These are phyloP conservation scores for Penicillium sp. DNA, from an alignment of 2,329 filamentous ascomycete genomes.

Conservation along the genomic window DNA sequence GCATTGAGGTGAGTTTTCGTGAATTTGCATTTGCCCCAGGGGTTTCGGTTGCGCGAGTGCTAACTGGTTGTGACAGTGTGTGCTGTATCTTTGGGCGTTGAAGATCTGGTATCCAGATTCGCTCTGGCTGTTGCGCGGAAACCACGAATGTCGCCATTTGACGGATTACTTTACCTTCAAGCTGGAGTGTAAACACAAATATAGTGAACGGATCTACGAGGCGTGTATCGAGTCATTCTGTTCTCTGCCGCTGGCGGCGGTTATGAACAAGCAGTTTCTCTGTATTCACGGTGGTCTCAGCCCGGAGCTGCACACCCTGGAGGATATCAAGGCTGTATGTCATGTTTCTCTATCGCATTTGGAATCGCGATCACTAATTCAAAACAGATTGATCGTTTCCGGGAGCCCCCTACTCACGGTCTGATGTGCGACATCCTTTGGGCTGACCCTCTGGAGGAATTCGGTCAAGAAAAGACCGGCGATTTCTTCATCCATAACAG, in stretches of 20 bases:
- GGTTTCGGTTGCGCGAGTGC: constrained; percentile 4
- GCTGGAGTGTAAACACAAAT: constrained; percentile 99
- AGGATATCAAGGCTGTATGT: constrained; percentile 84
- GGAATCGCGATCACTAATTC: not conserved
- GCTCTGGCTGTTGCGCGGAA: constrained; percentile 93
- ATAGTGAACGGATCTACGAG: constrained; percentile 93
- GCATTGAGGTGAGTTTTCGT: constrained; percentile 69
- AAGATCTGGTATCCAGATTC: constrained; percentile 99
- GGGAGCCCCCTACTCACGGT: constrained; percentile 93
- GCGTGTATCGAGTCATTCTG: constrained; percentile 99
- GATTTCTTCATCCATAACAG: constrained; percentile 99
- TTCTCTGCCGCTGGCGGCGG: constrained; percentile 82
- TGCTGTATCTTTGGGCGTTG: constrained; percentile 93
- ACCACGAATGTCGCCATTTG: constrained; percentile 97
- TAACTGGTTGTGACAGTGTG: constrained; percentile 60
- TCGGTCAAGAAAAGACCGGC: constrained; percentile 96
- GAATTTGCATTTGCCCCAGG: not conserved
- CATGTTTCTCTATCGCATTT: not conserved
- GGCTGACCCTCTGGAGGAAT: constrained; percentile 97
- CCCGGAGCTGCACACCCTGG: constrained; percentile 91
- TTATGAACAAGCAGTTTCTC: constrained; percentile 99
- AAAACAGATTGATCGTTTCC: constrained; percentile 86
- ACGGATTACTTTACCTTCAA: constrained; percentile 99
- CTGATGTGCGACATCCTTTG: constrained; percentile 99
- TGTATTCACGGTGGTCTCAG: constrained; percentile 97